A percentile compares a stretch with the other conserved stretches of the same genome.
Conservation (phyloP, 176 grass and related monocot genomes). For the Zea mays region Zm-B73-REFERENCE-NAM-5.0 NC_050098.1:143768001-143768500, state of each 20-base stretch:
- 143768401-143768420: slow-evolving; percentile 11
- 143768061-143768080: slow-evolving; percentile 64
- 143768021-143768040: slow-evolving; percentile 82
- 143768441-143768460: too few species aligned
- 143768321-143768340: slow-evolving; percentile 23
- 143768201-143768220: background rate
- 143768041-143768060: slow-evolving; percentile 70
- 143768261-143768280: background rate
- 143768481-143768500: too few species aligned
- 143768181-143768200: background rate
- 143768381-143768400: slow-evolving; percentile 22
- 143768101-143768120: slow-evolving; percentile 70
- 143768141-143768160: slow-evolving; percentile 59
- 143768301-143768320: slow-evolving; percentile 19
- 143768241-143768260: slow-evolving; percentile 30
- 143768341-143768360: slow-evolving; percentile 17
- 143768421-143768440: too few species aligned
- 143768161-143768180: slow-evolving; percentile 48
- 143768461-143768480: too few species aligned
- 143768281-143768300: background rate
- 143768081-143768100: slow-evolving; percentile 90
- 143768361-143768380: slow-evolving; percentile 18
- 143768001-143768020: slow-evolving; percentile 76
- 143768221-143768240: background rate
- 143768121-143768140: slow-evolving; percentile 84